Base-by-base conservation (phyloP, 306 rosid genomes). In the Acacia confusa region DNA sequence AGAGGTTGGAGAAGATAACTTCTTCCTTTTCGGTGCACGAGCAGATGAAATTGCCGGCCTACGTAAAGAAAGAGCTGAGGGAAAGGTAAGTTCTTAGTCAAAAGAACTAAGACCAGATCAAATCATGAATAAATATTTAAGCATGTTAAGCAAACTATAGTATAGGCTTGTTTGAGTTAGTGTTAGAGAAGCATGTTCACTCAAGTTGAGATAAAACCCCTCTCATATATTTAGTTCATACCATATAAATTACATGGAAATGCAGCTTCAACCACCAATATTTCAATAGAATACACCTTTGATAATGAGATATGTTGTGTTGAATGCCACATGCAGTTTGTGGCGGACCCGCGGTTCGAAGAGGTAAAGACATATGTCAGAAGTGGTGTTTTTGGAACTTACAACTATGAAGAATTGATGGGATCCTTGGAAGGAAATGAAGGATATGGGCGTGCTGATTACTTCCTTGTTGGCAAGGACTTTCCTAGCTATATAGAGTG, bases 401-500 rank as follows among this genome's bases (percentile, higher is more conserved):
- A 80, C 88, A 86, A 85, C 80, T 95, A 92, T 27, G 86, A 88
- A 17, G 92, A 93, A 43, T 73, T 95, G 85, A 90, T 95, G 52
- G 94, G 92, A 38, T 95, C 98, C 52, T 85, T 95, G 87, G 98
- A 95, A 88, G 99, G 96, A 75, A 90, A 92, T 82, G 97, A 93
- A 88, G 98, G 99, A 20, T 95, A 82, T 79, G 99, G 99, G 48
- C 90, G 87, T 45, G 98, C 90, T 66, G 99, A 95, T 84, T 95
- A 95, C 82, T 95, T 95, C 86, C 99, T 95, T 52, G 98, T 95
- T 73, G 99, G 96, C 60, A 86, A 93, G 79, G 98, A 95, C 93
- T 95, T 95, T 86, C 98, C 97, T 57, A 88, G 89, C 87, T 95
- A 95, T 82, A 70, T 95, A 45, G 97, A 92, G 81, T 93, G 97